Evolutionary conservation across 371 early-diverging fungal genomes (phyloP).

Genomic region (Mortierella sp.): DNA sequence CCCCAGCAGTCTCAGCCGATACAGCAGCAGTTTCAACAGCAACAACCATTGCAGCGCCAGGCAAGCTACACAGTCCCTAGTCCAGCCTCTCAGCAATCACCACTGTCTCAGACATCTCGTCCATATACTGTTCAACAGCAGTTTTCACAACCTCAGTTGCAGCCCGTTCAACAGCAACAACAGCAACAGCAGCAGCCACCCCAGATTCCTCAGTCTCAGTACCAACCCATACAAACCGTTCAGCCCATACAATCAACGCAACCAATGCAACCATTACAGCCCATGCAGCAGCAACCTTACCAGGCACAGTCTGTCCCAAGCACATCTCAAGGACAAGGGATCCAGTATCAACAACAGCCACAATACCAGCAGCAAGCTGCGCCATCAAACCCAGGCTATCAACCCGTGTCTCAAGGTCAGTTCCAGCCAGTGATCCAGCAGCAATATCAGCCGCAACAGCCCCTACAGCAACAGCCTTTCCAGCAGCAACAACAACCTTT

Average conservation of each 20-base stretch:
- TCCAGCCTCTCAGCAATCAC: conserved; percentile 38
- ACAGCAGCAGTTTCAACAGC: conserved; percentile 20
- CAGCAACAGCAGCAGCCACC: conserved; percentile 24
- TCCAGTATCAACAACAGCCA: conserved; percentile 31
- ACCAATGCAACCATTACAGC: conserved; percentile 7
- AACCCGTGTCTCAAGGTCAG: conserved; percentile 20
- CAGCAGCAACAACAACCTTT: conserved; percentile 18
- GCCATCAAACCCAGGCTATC: conserved; percentile 21
- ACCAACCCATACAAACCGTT: neutral
- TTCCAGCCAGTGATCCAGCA: conserved; percentile 25
- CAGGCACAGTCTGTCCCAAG: conserved; percentile 28
- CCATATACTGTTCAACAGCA: conserved; percentile 32
- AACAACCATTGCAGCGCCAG: conserved; percentile 28
- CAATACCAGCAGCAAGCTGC: conserved; percentile 35
- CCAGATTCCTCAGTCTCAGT: conserved; percentile 21
- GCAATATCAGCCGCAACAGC: conserved; percentile 35
- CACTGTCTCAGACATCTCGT: conserved; percentile 30
- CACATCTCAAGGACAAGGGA: conserved; percentile 34
- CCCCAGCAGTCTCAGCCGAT: conserved; percentile 35
- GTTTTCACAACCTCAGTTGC: conserved; percentile 36
- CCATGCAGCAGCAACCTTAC: conserved; percentile 41
- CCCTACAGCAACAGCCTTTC: conserved; percentile 13
- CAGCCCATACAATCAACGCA: neutral
- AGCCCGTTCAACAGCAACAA: conserved; percentile 26
- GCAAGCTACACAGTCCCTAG: conserved; percentile 22